Evolutionary conservation across 768 basidiomycete genomes (phyloP), one percentile per base, ranked within the genome.

Genomic region (Boletellus ananas): DNA sequence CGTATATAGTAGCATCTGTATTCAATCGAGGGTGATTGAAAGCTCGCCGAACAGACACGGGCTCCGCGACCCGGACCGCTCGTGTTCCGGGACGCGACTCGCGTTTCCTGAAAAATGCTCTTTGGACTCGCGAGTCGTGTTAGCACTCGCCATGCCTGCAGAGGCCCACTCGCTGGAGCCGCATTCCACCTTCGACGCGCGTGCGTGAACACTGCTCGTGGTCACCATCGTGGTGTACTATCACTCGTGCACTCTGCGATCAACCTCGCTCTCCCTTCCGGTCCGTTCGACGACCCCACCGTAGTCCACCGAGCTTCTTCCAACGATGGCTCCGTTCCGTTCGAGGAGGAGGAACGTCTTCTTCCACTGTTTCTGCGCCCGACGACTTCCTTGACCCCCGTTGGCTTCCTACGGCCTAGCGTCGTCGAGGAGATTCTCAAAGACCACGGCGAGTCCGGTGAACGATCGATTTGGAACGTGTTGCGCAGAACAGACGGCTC

Each of bases 261-360:
- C 49, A 66, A 65, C 39, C 61, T 68, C 20, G 21, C 47, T 34
- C 63, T 66, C 13, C 66, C 64, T 29, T 16, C 49, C 5, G 58
- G 64, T 21, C 60, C 55, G 13, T 68, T 64, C 40, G 23, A 63
- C 20, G 47, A 59, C 25, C 54, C 47, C 8, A 5, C 48, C 21
- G 17, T 10, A 13, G 41, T 23, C 6, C 39, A 59, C 17, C 63
- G 60, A 17, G 57, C 62, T 6, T 59, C 60, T 1, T 63, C 63
- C 43, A 52, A 56, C 35, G 47, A n/a, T 0, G 49, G 51, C 31
- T 41, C 40, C 11, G 21, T 50, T 17, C 34, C 34, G 0, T 33
- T 29, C 14, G 55, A 55, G 5, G 54, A 58, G 9, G 62, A 63
- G 37, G 62, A 63, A 43, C 33, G 5, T 8, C 55, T 63, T 13